These are phyloP conservation scores for Amanita exitialis DNA, from an alignment of 768 basidiomycete species.

Conservation along the genomic window DNA sequence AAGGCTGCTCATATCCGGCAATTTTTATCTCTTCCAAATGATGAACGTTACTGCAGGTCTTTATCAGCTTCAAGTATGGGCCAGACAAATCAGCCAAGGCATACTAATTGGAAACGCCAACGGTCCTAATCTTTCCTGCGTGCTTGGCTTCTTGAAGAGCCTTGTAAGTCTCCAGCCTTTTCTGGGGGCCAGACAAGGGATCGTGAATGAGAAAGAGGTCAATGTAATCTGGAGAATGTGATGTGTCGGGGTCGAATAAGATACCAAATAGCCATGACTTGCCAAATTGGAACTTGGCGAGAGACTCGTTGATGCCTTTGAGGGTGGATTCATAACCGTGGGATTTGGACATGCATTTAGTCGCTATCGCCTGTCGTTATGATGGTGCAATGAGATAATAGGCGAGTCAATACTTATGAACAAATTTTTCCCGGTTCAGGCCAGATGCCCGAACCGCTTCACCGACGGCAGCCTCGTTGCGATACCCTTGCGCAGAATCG, in stretches of 20 bases:
- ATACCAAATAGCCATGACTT: slow-evolving; percentile 10
- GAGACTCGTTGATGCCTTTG: slow-evolving; percentile 49
- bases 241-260: neutral
- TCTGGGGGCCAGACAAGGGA: slow-evolving; percentile 50
- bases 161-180: slow-evolving; percentile 61
- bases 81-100: slow-evolving; percentile 12
- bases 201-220: slow-evolving; percentile 79
- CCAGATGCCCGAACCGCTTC: slow-evolving; percentile 38
- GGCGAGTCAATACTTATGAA: slow-evolving; percentile 51
- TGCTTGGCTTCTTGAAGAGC: slow-evolving; percentile 54
- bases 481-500: slow-evolving; percentile 49
- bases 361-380: slow-evolving; percentile 31
- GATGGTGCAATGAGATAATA: slow-evolving; percentile 1
- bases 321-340: slow-evolving; percentile 58
- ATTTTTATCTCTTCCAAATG: slow-evolving; percentile 68
- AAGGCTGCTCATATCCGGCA: slow-evolving; percentile 53
- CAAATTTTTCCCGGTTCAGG: slow-evolving; percentile 33
- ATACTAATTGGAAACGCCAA: slow-evolving; percentile 85
- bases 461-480: slow-evolving; percentile 42
- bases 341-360: slow-evolving; percentile 46
- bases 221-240: slow-evolving; percentile 20
- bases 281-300: slow-evolving; percentile 53
- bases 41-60: slow-evolving; percentile 40
- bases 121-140: slow-evolving; percentile 55
- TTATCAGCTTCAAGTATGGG: neutral